phyloP scores from a whole-genome alignment of 1,284 basidiomycete species.

The Ceratobasidium sp. region DNA sequence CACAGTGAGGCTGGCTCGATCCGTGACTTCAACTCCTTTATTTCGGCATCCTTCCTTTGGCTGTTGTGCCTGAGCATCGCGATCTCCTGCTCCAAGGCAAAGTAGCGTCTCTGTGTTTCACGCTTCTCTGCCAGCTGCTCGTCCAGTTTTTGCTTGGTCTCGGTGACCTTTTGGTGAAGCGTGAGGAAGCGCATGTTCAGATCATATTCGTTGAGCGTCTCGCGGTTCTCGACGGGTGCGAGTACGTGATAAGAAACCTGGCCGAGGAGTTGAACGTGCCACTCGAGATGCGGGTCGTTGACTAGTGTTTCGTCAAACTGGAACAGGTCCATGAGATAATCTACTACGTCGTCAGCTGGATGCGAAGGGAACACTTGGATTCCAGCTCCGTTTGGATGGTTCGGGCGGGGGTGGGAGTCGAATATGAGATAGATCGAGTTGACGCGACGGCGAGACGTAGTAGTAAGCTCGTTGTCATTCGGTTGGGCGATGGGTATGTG shows the following conservation, averaged over 20 bases:
- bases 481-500: slow-evolving; percentile 50
- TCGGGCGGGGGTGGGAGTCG: slow-evolving; percentile 67
- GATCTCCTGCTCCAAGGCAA: slow-evolving; percentile 18
- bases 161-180: neutral
- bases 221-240: slow-evolving; percentile 40
- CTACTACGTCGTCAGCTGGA: slow-evolving; percentile 51
- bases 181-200: slow-evolving; percentile 18
- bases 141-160: slow-evolving; percentile 6
- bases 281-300: slow-evolving; percentile 55
- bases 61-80: neutral
- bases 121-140: slow-evolving; percentile 1
- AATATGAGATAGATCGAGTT: slow-evolving; percentile 58
- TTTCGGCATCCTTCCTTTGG: neutral
- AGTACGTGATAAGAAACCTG: slow-evolving; percentile 66
- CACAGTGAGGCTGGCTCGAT: neutral
- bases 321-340: slow-evolving; percentile 59
- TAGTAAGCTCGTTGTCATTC: slow-evolving; percentile 37
- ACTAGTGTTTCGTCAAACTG: slow-evolving; percentile 55
- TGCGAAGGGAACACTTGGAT: slow-evolving; percentile 57
- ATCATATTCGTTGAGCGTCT: slow-evolving; percentile 12
- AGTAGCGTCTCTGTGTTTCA: neutral
- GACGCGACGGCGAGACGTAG: slow-evolving; percentile 42
- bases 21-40: neutral
- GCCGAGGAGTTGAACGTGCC: slow-evolving; percentile 66
- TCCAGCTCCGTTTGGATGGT: slow-evolving; percentile 61